Evolutionary conservation across 345 rosid species (phyloP).

Genomic region (Linum tenue): DNA sequence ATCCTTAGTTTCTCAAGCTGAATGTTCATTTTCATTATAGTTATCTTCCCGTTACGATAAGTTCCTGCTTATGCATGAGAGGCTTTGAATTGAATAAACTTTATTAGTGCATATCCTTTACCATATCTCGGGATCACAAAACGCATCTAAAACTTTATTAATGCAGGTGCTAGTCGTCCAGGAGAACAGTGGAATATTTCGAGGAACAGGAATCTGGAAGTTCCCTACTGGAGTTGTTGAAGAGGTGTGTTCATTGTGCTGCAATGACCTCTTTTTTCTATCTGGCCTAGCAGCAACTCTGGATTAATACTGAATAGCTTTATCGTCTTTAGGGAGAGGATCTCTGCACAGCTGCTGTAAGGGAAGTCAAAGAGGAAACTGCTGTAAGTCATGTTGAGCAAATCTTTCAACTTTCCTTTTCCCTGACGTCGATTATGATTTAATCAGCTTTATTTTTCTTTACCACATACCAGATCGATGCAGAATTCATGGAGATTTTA

Average conservation of each 20-base stretch:
- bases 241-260: constrained; percentile 33
- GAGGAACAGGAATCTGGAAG: constrained; percentile 66
- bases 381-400: constrained; percentile 40
- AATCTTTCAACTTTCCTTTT: background rate
- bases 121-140: background rate
- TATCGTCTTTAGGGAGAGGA: constrained; percentile 62
- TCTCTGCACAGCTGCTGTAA: constrained; percentile 55
- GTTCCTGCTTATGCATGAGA: too few species aligned
- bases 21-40: background rate
- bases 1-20: background rate
- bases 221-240: constrained; percentile 79
- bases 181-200: constrained; percentile 54
- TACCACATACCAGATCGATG: constrained; percentile 48
- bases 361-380: constrained; percentile 96
- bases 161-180: constrained; percentile 67
- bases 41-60: too few species aligned
- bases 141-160: constrained; percentile 4
- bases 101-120: background rate
- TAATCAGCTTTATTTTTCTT: background rate
- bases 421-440: background rate
- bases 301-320: background rate
- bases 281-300: background rate
- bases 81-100: too few species aligned
- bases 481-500: constrained; percentile 64
- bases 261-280: background rate